These are phyloP conservation scores for Diaporthe caulivora DNA, from an alignment of 2,329 filamentous ascomycete species.

Conservation along the genomic window DNA sequence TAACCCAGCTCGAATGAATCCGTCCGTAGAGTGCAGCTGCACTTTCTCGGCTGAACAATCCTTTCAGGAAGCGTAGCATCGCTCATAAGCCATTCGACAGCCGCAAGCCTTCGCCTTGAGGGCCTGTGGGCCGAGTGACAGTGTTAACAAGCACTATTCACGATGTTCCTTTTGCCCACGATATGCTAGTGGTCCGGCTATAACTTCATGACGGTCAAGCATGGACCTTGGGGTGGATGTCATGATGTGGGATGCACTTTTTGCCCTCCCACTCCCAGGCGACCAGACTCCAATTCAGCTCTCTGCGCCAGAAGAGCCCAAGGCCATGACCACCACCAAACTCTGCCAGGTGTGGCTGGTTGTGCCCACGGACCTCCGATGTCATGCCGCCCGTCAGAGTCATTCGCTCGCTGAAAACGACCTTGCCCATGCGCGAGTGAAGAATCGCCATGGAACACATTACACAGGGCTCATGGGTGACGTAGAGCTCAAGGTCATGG, in stretches of 20 bases:
- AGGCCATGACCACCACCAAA: slow-evolving; percentile 69
- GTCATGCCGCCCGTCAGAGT: slow-evolving; percentile 84
- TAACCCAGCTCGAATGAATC: background rate
- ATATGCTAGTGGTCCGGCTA: slow-evolving; percentile 25
- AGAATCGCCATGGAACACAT: slow-evolving; percentile 98
- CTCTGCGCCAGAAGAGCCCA: slow-evolving; percentile 78
- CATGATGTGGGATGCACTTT: slow-evolving; percentile 51
- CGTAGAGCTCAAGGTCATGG: slow-evolving; percentile 91
- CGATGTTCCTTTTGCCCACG: background rate
- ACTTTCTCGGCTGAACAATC: background rate
- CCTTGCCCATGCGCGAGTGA: slow-evolving; percentile 90
- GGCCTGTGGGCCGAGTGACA: too few relatives aligned
- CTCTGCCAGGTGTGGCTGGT: slow-evolving; percentile 52
- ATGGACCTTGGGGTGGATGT: slow-evolving; percentile 63
- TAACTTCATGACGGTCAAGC: slow-evolving; percentile 47
- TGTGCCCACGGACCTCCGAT: slow-evolving; percentile 75
- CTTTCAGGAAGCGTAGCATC: background rate
- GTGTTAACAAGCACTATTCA: background rate
- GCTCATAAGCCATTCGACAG: background rate
- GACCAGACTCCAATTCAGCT: slow-evolving; percentile 88
- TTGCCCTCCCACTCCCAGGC: slow-evolving; percentile 80
- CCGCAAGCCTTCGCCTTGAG: background rate
- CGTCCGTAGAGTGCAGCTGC: background rate
- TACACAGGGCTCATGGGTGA: slow-evolving; percentile 95
- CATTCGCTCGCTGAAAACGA: slow-evolving; percentile 86